phyloP scores from a whole-genome alignment of 441 rosid genomes.

The Corymbia calophylla region DNA sequence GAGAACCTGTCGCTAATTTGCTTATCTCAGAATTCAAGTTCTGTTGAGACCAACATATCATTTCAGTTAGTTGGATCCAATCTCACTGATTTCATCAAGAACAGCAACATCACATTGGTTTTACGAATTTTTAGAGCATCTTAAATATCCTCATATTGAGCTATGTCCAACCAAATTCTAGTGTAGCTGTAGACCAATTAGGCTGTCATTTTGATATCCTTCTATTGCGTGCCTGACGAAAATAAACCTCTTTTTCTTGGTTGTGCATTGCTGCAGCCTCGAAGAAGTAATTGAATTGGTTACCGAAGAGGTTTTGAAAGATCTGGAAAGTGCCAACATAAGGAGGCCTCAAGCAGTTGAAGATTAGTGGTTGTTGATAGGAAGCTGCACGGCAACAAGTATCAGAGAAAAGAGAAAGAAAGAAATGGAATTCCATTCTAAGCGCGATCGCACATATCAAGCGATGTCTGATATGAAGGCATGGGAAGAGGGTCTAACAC shows the following conservation, averaged over 20 bases:
- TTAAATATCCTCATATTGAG: not conserved
- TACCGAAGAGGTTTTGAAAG: not conserved
- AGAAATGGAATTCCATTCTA: not conserved
- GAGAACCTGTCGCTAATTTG: not conserved
- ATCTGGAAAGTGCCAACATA: rapidly evolving
- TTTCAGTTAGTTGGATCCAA: not conserved
- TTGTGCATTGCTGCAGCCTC: not conserved
- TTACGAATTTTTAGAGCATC: not conserved
- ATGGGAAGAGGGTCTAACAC: too few species aligned
- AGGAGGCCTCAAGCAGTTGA: not conserved
- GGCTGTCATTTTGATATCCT: too few species aligned
- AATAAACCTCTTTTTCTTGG: not conserved
- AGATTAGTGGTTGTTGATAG: not conserved
- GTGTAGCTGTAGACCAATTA: not conserved
- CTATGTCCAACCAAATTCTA: not conserved
- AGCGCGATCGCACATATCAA: not conserved
- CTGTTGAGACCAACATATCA: not conserved
- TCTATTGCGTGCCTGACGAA: not conserved
- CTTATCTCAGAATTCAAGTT: not conserved
- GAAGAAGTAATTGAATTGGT: not conserved
- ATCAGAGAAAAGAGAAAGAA: not conserved
- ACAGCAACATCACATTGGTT: not conserved
- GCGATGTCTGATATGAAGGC: not conserved
- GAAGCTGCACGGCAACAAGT: not conserved
- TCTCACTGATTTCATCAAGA: not conserved